phyloP scores from a whole-genome alignment of 306 rosid species.

The Quercus dentata region DNA sequence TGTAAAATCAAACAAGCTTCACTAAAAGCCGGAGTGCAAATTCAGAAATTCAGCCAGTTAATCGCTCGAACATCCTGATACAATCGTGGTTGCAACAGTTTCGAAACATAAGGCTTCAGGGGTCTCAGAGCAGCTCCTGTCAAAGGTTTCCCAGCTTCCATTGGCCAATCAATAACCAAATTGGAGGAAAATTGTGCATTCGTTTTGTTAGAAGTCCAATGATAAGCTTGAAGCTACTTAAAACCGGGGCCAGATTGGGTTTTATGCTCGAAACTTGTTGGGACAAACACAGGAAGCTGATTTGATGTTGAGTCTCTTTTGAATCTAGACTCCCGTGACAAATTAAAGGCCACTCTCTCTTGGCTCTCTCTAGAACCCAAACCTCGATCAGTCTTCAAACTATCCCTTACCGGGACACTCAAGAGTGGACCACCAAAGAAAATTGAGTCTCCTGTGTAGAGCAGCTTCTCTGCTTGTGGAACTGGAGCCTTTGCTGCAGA shows the following conservation, averaged over 20 bases:
- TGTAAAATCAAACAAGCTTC: background rate
- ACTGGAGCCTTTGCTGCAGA: constrained; percentile 48
- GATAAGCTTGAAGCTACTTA: constrained; percentile 32
- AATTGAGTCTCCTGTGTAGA: constrained; percentile 90
- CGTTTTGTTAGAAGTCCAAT: constrained; percentile 31
- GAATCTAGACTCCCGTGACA: constrained; percentile 69
- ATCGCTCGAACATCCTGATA: constrained; percentile 5
- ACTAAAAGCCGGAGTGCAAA: background rate
- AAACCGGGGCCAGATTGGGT: constrained; percentile 54
- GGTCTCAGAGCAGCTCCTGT: constrained; percentile 2
- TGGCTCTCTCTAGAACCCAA: constrained; percentile 44
- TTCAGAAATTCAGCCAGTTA: constrained; percentile 25
- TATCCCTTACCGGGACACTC: constrained; percentile 66
- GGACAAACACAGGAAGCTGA: constrained; percentile 94
- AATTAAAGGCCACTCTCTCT: constrained; percentile 47
- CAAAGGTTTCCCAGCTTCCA: background rate
- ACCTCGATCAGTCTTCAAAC: constrained; percentile 53
- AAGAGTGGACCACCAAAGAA: constrained; percentile 90
- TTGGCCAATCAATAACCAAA: background rate
- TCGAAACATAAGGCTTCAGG: constrained; percentile 13
- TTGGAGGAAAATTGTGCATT: background rate
- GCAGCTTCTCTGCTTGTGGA: constrained; percentile 66
- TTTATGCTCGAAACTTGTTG: constrained; percentile 59
- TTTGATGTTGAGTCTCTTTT: constrained; percentile 76
- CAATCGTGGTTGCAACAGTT: constrained; percentile 2